Base-by-base conservation (phyloP, 2,329 filamentous ascomycete species). In the Shiraia sp. region DNA sequence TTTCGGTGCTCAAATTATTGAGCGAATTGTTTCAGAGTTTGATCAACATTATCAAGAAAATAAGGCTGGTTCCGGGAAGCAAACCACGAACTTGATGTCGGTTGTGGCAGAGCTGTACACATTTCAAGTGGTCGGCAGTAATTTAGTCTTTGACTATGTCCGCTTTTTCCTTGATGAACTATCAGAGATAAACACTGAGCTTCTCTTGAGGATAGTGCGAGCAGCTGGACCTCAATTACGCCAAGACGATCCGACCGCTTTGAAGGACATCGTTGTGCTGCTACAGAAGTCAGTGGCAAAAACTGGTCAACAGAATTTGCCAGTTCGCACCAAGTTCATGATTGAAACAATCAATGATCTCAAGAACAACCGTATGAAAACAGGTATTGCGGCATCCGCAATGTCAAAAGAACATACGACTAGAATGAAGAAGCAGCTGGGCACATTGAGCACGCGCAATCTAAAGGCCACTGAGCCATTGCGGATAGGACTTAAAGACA, bases 281-380 rank as follows among this genome's bases (percentile, higher is more conserved):
- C 80, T 97, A 43, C 88, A 89, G 51, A 83, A 85, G 15, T 82
- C 85, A 1, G 80, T 91, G 2, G 75, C 81, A 1, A 83, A 82
- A 45, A 74, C 79, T 25, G 88, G 87, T 4, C 82, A 88, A 57
- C 75, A 75, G 10, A 86, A 83, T 14, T 75, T 96, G 19, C 92
- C 90, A 1, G 88, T 91, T 8, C 85, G 93, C 41, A 96, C 92
- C 1, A 95, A 88, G 55, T 96, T 96, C 71, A 97, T 97, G 91
- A 88, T 99, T 36, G 92, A 97, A 61, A 93, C 87, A 1, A 96
- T 99, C 67, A 90, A 88, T 45, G 89, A 96, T 59, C 77, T 99
- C 22, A 96, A 96, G 68, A 96, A 95, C 74, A 96, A 93, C 71
- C 89, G 89, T 45, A 79, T 91, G 62, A 96, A 92, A 69, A 83